Evolutionary conservation across 805 yeast species (phyloP).

Genomic region (Kodamaea neixiangensis): DNA sequence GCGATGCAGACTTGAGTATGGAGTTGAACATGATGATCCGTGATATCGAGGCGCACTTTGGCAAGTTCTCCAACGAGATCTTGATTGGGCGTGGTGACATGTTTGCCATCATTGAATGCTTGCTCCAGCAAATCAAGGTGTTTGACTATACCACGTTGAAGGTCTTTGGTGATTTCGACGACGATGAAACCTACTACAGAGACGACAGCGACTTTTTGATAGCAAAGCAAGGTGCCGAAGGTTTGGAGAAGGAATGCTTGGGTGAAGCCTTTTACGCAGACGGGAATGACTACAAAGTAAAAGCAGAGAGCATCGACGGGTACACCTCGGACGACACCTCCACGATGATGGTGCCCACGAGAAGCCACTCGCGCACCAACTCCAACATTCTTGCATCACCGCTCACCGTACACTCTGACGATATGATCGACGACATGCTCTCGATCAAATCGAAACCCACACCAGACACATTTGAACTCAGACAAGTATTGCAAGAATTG

Average conservation of each 20-base stretch:
- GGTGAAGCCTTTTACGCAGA: neutral
- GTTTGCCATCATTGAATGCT: constrained; percentile 14
- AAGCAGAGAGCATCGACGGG: constrained; percentile 8
- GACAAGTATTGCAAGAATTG: constrained; percentile 14
- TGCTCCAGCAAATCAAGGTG: constrained; percentile 21
- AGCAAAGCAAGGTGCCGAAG: neutral
- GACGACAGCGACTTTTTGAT: constrained; percentile 10
- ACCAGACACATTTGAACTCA: constrained; percentile 11
- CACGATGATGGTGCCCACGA: constrained; percentile 21
- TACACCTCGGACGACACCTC: constrained; percentile 21
- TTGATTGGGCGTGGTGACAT: constrained; percentile 15
- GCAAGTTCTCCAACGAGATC: constrained; percentile 7
- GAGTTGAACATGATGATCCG: constrained; percentile 7
- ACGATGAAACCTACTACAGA: constrained; percentile 1
- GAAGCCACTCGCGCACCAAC: constrained; percentile 1
- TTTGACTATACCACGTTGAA: constrained; percentile 16
- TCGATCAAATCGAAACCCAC: neutral
- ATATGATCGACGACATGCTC: constrained; percentile 1
- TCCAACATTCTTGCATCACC: constrained; percentile 3
- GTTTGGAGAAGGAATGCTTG: neutral
- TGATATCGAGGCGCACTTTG: constrained; percentile 12
- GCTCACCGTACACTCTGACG: constrained; percentile 1
- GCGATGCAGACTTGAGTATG: constrained; percentile 8
- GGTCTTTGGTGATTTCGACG: constrained; percentile 19
- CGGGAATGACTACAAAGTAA: neutral